Evolutionary conservation across 305 asterid genomes (phyloP), one percentile per base, ranked within the genome.

Genomic region (Fraxinus ornus): DNA sequence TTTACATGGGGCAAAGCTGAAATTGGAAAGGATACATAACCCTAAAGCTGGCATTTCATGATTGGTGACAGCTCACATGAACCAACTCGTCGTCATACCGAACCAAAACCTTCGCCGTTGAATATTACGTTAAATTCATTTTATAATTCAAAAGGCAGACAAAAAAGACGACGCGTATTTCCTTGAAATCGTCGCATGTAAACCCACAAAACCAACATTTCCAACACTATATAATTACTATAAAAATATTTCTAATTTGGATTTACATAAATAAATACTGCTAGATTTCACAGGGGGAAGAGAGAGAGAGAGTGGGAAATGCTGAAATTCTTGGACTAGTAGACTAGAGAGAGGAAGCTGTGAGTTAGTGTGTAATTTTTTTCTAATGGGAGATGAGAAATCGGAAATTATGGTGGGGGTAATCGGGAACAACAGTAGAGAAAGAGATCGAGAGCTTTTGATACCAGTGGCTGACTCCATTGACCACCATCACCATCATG

Each of bases 401-500:
- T 70, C 75, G 75, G 75, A 70, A 32, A 70, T 4, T 13, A 70
- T 70, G 75, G 75, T 30, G 75, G 75, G 75, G 75, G 22, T 70
- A 70, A 13, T 70, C 39, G 75, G 75, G 21, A 70, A 70, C 41
- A 70, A 9, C 41, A 30, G 75, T 30, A 70, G 75, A 70, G 75
- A 70, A 70, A 70, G 75, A 70, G 75, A 70, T 70, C 75, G 75
- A 15, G 75, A 70, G 75, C 75, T 70, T 70, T 28, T 70, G 75
- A 70, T 70, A 70, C 75, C 75, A 30, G 75, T 70, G 9, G 75
- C 39, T 12, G 41, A 70, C 75, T 30, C 75, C 21, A 24, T 70
- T 70, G 75, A 70, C 75, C 75, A 28, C 41, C 75, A 30, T 4
- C 75, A 15, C 75, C 75, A 70, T 5, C 75, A 70, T 32, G 41